Percentiles rank a stretch among this genome's conserved stretches.
These are phyloP conservation scores for Funneliformis geosporum DNA, from an alignment of 192 early-diverging fungal species.

Conservation along the genomic window DNA sequence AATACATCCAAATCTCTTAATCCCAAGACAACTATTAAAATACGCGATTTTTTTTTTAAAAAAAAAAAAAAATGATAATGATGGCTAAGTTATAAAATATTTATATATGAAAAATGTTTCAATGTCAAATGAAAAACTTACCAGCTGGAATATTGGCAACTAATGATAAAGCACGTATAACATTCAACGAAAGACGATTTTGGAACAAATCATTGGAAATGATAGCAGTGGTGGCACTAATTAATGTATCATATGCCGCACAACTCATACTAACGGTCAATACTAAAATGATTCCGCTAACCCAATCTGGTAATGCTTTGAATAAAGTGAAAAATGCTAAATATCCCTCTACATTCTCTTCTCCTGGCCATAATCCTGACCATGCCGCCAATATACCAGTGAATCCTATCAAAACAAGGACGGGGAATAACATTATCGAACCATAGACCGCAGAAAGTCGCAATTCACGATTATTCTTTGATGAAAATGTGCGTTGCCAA, in stretches of 20 bases:
- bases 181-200: conserved; percentile 31
- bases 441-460: conserved; percentile 50
- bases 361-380: conserved; percentile 54
- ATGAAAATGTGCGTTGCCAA: conserved; percentile 68
- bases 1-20: conserved; percentile 53
- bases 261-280: conserved; percentile 59
- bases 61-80: background rate
- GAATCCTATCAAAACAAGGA: conserved; percentile 54
- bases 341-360: conserved; percentile 43
- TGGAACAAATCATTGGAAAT: conserved; percentile 51
- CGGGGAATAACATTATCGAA: conserved; percentile 51
- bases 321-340: conserved; percentile 63
- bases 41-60: background rate
- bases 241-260: conserved; percentile 67
- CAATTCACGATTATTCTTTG: conserved; percentile 58
- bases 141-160: conserved; percentile 51
- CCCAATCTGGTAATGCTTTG: conserved; percentile 54
- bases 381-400: conserved; percentile 62
- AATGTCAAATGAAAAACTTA: background rate
- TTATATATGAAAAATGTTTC: background rate
- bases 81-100: too few species aligned
- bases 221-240: conserved; percentile 59
- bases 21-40: conserved; percentile 40
- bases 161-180: conserved; percentile 20
- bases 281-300: conserved; percentile 55